Evolutionary conservation across 2,329 filamentous ascomycete genomes (phyloP).

Genomic region (Colletotrichum sp.): DNA sequence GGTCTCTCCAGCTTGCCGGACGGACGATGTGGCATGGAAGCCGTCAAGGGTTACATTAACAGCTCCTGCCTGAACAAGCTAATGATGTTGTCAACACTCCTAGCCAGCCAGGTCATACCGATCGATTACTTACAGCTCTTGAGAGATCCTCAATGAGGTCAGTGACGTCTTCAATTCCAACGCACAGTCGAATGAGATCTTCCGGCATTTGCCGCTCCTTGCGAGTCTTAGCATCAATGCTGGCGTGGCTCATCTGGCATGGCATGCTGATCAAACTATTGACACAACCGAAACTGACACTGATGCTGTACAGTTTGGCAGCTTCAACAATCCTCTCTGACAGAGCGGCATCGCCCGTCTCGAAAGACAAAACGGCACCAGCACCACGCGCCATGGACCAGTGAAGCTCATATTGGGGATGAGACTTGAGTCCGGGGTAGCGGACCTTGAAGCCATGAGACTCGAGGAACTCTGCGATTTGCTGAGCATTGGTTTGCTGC

Average conservation of each 20-base stretch:
- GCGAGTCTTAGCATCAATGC: constrained; percentile 94
- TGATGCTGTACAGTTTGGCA: constrained; percentile 90
- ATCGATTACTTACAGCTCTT: constrained; percentile 75
- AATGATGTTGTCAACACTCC: background rate
- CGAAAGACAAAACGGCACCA: constrained; percentile 93
- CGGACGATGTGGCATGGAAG: constrained; percentile 65
- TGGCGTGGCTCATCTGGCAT: constrained; percentile 98
- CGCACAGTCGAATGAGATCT: constrained; percentile 93
- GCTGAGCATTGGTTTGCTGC: constrained; percentile 90
- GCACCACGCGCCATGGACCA: constrained; percentile 94
- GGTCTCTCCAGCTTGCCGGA: background rate
- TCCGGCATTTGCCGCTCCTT: constrained; percentile 91
- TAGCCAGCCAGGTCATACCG: background rate
- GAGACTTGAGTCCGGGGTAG: constrained; percentile 91
- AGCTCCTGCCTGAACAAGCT: constrained; percentile 93
- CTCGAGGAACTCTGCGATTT: constrained; percentile 92
- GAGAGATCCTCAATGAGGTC: constrained; percentile 94
- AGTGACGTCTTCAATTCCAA: constrained; percentile 92
- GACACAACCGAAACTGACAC: constrained; percentile 96
- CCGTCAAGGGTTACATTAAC: constrained; percentile 86
- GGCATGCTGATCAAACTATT: constrained; percentile 99
- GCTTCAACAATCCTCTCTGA: constrained; percentile 95
- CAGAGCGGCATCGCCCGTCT: constrained; percentile 84
- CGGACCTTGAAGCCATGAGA: constrained; percentile 90
- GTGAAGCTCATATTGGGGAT: constrained; percentile 96